Base-by-base conservation (phyloP, 164 flowering plant genomes). In the Brasenia schreberi region DNA sequence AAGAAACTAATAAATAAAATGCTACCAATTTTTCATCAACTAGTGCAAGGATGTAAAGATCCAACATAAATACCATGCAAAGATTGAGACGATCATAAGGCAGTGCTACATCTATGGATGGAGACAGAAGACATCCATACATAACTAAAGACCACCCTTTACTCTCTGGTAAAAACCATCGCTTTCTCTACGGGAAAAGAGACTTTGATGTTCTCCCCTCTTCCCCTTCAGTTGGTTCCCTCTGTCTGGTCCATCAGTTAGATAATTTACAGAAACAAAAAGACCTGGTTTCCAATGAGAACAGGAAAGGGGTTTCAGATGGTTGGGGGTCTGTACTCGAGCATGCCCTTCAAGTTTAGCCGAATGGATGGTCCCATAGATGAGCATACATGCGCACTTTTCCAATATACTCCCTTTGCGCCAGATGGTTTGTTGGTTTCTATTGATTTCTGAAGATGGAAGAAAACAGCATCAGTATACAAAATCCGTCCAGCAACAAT, bases 281-380 rank as follows among this genome's bases (percentile, higher is more conserved):
- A 49, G 56, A 49, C 56, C 4, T 49, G 56, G 16, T 14, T 5
- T 49, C 56, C 16, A 14, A 49, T 9, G 56, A 49, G 56, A 9
- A 49, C 56, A 9, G 16, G 56, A 14, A 49, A 49, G 4, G 12
- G 16, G 56, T 49, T 49, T 49, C 16, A 49, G 10, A 6, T 49
- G 56, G 23, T 49, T 33, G 84, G 73, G 67, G 61, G 81, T 82
- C 84, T 93, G 87, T 68, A 89, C 42, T 91, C 97, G 7, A 94
- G 90, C 90, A 91, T 87, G 63, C 89, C 97, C 83, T 70, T 85
- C 44, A 81, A 79, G 67, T 81, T 85, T 75, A 94, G 75, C 71
- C 88, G 77, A 64, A 94, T 80, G 0, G 98, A 94, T 44, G 96
- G 98, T 18, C 98, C 98, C 98, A 94, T 94, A 11, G 98, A 83